Evolutionary conservation across 2,329 filamentous ascomycete species (phyloP).

Genomic region (Lanzia echinophila): DNA sequence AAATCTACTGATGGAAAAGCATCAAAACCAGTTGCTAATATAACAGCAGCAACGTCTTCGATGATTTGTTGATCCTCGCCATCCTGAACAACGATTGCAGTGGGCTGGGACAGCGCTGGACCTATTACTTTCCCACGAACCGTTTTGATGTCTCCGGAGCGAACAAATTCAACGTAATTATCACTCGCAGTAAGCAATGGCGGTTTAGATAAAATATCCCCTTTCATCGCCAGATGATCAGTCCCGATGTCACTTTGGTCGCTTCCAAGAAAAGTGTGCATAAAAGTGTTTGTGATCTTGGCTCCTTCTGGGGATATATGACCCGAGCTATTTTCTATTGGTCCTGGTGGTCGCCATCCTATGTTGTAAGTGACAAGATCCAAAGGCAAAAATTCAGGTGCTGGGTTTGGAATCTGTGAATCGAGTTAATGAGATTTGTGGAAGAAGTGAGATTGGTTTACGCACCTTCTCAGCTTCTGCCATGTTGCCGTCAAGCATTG

Average conservation of each 20-base stretch:
- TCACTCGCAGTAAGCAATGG: slow-evolving; percentile 65
- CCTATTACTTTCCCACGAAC: slow-evolving; percentile 28
- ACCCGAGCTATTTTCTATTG: slow-evolving; percentile 57
- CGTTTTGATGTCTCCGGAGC: slow-evolving; percentile 50
- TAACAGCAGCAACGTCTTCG: slow-evolving; percentile 55
- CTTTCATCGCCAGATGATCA: slow-evolving; percentile 29
- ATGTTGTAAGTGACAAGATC: slow-evolving; percentile 70
- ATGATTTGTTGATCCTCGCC: slow-evolving; percentile 31
- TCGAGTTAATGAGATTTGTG: slow-evolving; percentile 19
- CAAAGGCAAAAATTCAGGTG: slow-evolving; percentile 61
- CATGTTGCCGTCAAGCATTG: slow-evolving; percentile 13
- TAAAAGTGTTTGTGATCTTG: slow-evolving; percentile 45
- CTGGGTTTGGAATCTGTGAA: slow-evolving; percentile 33
- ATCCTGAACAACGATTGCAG: slow-evolving; percentile 29
- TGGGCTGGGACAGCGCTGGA: background rate
- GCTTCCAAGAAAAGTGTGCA: slow-evolving; percentile 42
- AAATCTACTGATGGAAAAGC: slow-evolving; percentile 58
- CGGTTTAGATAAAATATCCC: slow-evolving; percentile 36
- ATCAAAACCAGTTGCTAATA: slow-evolving; percentile 72
- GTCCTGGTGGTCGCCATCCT: slow-evolving; percentile 48
- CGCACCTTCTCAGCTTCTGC: slow-evolving; percentile 22
- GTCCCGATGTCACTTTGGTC: slow-evolving; percentile 44
- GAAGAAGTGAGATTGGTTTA: background rate
- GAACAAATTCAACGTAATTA: slow-evolving; percentile 67
- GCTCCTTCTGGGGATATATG: slow-evolving; percentile 55